phyloP scores from a whole-genome alignment of 2,329 filamentous ascomycete species.

The Arthrobotrys iridis region DNA sequence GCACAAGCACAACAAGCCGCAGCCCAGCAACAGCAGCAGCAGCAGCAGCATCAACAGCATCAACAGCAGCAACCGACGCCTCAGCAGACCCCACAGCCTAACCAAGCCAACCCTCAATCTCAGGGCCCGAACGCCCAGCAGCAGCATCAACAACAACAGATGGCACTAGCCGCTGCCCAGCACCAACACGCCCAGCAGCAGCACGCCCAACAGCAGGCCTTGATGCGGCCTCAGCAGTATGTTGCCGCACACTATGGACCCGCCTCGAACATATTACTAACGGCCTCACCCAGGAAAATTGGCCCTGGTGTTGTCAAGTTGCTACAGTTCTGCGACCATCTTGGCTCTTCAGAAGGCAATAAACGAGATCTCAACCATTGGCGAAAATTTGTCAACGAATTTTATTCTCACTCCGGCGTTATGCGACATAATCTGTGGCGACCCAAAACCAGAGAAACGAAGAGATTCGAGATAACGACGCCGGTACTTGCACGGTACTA shows the following conservation, averaged over 20 bases:
- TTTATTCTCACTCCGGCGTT: constrained; percentile 81
- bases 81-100: constrained; percentile 60
- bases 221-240: constrained; percentile 62
- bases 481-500: constrained; percentile 88
- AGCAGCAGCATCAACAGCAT: constrained; percentile 11
- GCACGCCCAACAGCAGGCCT: constrained; percentile 59
- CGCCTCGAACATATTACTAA: constrained; percentile 56
- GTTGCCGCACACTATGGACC: constrained; percentile 58
- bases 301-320: constrained; percentile 69
- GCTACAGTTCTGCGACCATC: constrained; percentile 71
- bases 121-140: constrained; percentile 60
- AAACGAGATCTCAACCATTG: constrained; percentile 74
- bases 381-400: constrained; percentile 79
- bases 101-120: constrained; percentile 57
- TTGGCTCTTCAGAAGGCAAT: constrained; percentile 69
- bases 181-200: constrained; percentile 60
- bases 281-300: constrained; percentile 63
- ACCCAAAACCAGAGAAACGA: constrained; percentile 69
- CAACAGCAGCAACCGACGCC: constrained; percentile 61
- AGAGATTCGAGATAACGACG: constrained; percentile 86
- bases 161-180: constrained; percentile 57
- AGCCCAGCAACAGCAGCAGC: constrained; percentile 59
- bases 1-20: constrained; percentile 61
- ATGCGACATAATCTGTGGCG: constrained; percentile 77
- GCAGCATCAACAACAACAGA: constrained; percentile 61